phyloP scores from a whole-genome alignment of 2,329 filamentous ascomycete genomes.

The Escovopsis weberi region DNA sequence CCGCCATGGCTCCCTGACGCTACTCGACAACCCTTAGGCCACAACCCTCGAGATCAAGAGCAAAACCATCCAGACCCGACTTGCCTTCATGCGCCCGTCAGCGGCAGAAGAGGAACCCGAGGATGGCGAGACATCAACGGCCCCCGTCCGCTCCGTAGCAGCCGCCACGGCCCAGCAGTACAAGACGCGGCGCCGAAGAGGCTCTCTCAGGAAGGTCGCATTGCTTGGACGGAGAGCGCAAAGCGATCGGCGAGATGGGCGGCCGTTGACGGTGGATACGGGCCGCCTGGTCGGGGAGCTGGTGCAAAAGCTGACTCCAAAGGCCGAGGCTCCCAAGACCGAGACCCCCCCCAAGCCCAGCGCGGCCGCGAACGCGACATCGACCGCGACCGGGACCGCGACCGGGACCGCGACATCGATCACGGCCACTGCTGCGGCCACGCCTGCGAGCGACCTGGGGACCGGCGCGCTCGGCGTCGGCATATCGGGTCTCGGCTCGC shows the following conservation, averaged over 20 bases:
- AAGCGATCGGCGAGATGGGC: constrained; percentile 41
- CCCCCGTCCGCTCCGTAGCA: constrained; percentile 14
- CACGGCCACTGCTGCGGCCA: too few species aligned
- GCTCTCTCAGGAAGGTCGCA: constrained; percentile 77
- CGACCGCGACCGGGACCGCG: too few species aligned
- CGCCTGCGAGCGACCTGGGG: constrained; percentile 8
- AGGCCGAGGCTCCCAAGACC: constrained; percentile 2
- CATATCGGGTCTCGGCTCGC: constrained; percentile 30
- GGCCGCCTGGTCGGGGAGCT: constrained; percentile 14
- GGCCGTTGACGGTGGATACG: constrained; percentile 28
- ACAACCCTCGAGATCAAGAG: constrained; percentile 17
- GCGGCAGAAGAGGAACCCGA: constrained; percentile 16
- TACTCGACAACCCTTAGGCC: not conserved
- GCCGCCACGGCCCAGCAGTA: constrained; percentile 23
- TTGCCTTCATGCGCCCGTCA: constrained; percentile 49
- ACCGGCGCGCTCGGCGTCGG: constrained; percentile 30
- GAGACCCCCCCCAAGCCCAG: constrained; percentile 5
- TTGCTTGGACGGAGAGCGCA: constrained; percentile 61
- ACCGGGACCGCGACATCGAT: too few species aligned
- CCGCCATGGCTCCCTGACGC: not conserved
- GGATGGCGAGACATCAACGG: constrained; percentile 13
- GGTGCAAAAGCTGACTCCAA: too few species aligned
- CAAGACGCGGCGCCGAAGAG: constrained; percentile 55
- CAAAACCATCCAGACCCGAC: constrained; percentile 41
- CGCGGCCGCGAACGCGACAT: too few species aligned